These are phyloP conservation scores for Neoscytalidium dimidiatum DNA, from an alignment of 2,329 filamentous ascomycete genomes.

Conservation along the genomic window DNA sequence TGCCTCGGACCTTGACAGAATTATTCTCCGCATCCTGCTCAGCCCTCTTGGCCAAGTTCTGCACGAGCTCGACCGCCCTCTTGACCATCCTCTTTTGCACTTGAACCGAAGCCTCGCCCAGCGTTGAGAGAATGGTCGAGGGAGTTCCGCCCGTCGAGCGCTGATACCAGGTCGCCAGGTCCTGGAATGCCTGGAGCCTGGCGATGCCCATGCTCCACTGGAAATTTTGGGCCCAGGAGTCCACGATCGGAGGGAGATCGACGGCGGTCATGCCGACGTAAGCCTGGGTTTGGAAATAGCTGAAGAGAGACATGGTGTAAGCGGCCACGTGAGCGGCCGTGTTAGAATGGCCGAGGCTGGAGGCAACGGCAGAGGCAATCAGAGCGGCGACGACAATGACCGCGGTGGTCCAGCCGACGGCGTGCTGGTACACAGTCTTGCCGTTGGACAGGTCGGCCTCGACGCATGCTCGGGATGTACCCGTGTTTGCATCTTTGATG, in stretches of 20 bases:
- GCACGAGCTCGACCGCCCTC: conserved; percentile 29
- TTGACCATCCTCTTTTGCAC: conserved; percentile 61
- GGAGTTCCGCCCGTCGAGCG: conserved; percentile 86
- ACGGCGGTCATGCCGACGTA: conserved; percentile 85
- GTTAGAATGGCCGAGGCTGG: conserved; percentile 87
- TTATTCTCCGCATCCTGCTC: neutral
- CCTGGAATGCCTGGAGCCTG: conserved; percentile 79
- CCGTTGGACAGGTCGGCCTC: conserved; percentile 87
- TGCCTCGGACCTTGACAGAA: conserved; percentile 68
- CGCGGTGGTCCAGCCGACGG: conserved; percentile 86
- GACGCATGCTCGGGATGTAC: conserved; percentile 75
- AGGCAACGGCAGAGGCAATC: conserved; percentile 82
- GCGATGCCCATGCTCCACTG: conserved; percentile 98
- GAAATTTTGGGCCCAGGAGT: conserved; percentile 95
- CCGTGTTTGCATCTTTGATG: conserved; percentile 69
- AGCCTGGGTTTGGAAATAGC: conserved; percentile 92
- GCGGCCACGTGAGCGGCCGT: conserved; percentile 91
- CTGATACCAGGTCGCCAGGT: conserved; percentile 92
- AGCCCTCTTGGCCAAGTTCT: neutral
- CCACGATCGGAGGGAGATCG: conserved; percentile 79
- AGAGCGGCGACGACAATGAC: conserved; percentile 83
- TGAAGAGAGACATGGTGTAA: conserved; percentile 87
- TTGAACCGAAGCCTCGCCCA: conserved; percentile 79
- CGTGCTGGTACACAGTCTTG: conserved; percentile 84
- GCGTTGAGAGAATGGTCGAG: conserved; percentile 72